Base-by-base conservation (phyloP, 2,329 filamentous ascomycete species). In the Leptographium galeiforme region DNA sequence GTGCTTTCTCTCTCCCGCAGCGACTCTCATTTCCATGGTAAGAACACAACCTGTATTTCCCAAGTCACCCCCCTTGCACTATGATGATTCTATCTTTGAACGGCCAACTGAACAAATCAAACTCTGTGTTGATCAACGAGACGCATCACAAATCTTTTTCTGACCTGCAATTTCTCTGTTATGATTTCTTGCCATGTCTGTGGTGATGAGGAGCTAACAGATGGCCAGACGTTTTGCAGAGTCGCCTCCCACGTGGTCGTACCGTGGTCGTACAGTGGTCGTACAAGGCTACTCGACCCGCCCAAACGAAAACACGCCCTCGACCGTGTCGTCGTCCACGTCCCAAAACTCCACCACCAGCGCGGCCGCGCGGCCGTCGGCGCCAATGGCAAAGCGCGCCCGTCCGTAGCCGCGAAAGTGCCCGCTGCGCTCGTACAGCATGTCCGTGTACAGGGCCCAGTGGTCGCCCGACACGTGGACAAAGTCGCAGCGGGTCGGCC, bases 21-120 rank as follows among this genome's bases (percentile, higher is more conserved):
- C 12, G 12, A 10, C 34, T 13, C 34, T 2, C 34, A 44, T 12
- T 12, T 12, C 10, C 13, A 44, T 8, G 41, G 6, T 19, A 10
- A 25, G n/a, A n/a, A n/a, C n/a, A n/a, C 4, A 8, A 30, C 19
- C 8, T 2, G 4, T 25, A 39, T n/a, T 25, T 30, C 19, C 41
- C 38, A 11, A n/a, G 3, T 19, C 19, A 4, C n/a, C 12, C 8
- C 40, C 6, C 41, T 19, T 18, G 10, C 19, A 16, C 18, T 16
- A 69, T 79, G 77, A 82, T 82, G 77, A 81, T 68, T 70, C 66
- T 70, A 60, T 64, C 70, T 76, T 72, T 70, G 77, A 81, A 81
- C 78, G 77, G 77, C 78, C 78, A 79, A 78, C 78, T 75, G 75
- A 82, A 54, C 13, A 79, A 68, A 61, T 58, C 79, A 69, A 61